Evolutionary conservation across 345 rosid species (phyloP).

Genomic region (Salix arbutifolia): DNA sequence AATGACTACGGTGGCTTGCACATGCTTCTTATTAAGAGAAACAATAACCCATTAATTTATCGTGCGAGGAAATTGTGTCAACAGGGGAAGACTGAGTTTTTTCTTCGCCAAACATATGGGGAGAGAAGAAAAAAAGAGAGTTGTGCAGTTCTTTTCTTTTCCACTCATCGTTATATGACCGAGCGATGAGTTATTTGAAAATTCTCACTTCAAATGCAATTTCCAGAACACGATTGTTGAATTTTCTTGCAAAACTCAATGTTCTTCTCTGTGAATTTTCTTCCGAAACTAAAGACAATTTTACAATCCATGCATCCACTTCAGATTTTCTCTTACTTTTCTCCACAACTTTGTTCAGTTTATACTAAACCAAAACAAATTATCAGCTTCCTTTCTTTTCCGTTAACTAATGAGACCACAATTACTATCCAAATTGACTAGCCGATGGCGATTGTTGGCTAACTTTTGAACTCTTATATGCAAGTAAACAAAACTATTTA

Average conservation of each 20-base stretch:
- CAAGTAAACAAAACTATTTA: background rate
- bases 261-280: background rate
- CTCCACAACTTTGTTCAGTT: background rate
- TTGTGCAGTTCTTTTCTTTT: background rate
- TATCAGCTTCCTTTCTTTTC: background rate
- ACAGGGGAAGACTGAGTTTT: background rate
- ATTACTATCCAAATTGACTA: background rate
- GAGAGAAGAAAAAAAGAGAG: background rate
- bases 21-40: background rate
- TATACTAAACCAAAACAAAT: background rate
- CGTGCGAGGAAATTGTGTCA: background rate
- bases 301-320: background rate
- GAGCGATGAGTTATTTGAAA: background rate
- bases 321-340: background rate
- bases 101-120: background rate
- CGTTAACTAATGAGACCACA: background rate
- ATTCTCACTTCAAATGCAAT: background rate
- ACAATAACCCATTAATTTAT: background rate
- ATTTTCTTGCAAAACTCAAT: background rate
- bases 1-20: background rate
- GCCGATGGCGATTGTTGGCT: background rate
- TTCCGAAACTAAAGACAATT: background rate
- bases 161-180: background rate
- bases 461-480: background rate
- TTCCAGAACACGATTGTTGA: background rate